A percentile compares a stretch with the other conserved stretches of the same genome.
phyloP scores from a whole-genome alignment of 306 rosid genomes.

The Arachis hypogaea region DNA sequence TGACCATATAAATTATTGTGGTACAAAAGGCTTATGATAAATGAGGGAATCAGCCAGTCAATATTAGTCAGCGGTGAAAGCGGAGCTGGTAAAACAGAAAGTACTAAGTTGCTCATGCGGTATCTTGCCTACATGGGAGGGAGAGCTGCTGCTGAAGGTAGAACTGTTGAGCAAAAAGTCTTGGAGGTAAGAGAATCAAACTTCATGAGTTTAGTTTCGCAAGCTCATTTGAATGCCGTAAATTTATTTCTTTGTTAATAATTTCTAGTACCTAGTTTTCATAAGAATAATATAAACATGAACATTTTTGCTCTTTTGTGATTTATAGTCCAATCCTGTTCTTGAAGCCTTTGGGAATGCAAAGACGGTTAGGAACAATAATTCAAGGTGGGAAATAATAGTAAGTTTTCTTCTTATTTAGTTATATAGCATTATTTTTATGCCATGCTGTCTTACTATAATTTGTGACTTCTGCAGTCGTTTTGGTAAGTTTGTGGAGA shows the following conservation, averaged over 20 bases:
- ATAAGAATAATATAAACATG: background rate
- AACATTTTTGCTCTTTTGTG: slow-evolving; percentile 19
- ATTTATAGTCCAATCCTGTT: slow-evolving; percentile 87
- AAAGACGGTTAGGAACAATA: slow-evolving; percentile 83
- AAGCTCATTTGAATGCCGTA: slow-evolving; percentile 2
- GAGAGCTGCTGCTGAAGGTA: slow-evolving; percentile 75
- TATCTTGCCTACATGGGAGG: slow-evolving; percentile 98
- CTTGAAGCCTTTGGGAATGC: slow-evolving; percentile 94
- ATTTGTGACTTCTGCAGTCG: slow-evolving; percentile 61
- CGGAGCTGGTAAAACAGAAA: slow-evolving; percentile 95
- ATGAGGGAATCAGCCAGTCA: slow-evolving; percentile 78
- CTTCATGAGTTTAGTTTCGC: slow-evolving; percentile 28
- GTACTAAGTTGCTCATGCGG: slow-evolving; percentile 84
- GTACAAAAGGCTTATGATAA: slow-evolving; percentile 74
- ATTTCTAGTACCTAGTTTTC: slow-evolving; percentile 17
- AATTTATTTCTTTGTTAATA: background rate
- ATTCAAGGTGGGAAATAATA: slow-evolving; percentile 67
- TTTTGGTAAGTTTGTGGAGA: slow-evolving; percentile 89
- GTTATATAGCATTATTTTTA: slow-evolving; percentile 13
- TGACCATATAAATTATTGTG: slow-evolving; percentile 24
- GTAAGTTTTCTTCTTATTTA: slow-evolving; percentile 20
- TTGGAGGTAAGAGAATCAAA: slow-evolving; percentile 58
- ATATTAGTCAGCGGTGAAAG: slow-evolving; percentile 95
- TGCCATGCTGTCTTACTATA: slow-evolving; percentile 26
- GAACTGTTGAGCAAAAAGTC: slow-evolving; percentile 88